Conservation (phyloP, 805 yeast species). For the Lachancea sp. region DNA sequence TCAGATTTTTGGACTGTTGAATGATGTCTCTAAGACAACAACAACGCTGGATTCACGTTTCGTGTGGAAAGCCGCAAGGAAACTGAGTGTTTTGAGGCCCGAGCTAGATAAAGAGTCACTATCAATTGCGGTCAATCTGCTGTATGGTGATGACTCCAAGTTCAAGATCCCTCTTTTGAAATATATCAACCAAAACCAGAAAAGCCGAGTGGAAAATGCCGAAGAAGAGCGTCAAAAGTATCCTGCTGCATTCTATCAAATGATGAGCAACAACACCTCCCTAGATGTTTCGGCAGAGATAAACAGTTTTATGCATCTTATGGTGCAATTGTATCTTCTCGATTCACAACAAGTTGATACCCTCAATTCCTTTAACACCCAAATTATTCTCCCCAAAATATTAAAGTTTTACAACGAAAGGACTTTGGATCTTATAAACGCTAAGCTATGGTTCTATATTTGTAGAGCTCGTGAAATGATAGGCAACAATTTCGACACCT, state of each 20-base stretch:
- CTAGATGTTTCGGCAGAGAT: slow-evolving; percentile 63
- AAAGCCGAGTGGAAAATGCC: slow-evolving; percentile 33
- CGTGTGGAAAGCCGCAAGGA: slow-evolving; percentile 79
- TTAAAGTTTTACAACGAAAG: slow-evolving; percentile 67
- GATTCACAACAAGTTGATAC: slow-evolving; percentile 49
- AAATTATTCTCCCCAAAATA: slow-evolving; percentile 41
- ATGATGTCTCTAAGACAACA: slow-evolving; percentile 48
- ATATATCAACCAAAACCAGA: slow-evolving; percentile 34
- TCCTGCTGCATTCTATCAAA: slow-evolving; percentile 31
- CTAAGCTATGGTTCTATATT: slow-evolving; percentile 91
- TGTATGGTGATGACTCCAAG: slow-evolving; percentile 48
- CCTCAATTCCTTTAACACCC: slow-evolving; percentile 48
- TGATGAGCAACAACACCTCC: slow-evolving; percentile 18
- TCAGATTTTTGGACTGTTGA: slow-evolving; percentile 30
- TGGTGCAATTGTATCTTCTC: slow-evolving; percentile 69
- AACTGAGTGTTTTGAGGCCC: slow-evolving; percentile 68
- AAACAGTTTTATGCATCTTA: slow-evolving; percentile 69
- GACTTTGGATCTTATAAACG: slow-evolving; percentile 75
- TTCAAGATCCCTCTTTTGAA: slow-evolving; percentile 40
- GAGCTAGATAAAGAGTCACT: slow-evolving; percentile 51
- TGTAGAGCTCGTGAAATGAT: slow-evolving; percentile 68
- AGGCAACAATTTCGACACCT: slow-evolving; percentile 35
- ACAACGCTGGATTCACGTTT: slow-evolving; percentile 77
- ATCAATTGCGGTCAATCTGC: slow-evolving; percentile 43
- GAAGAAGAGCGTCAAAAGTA: slow-evolving; percentile 27